phyloP scores from a whole-genome alignment of 768 basidiomycete genomes.

The Neoboletus subvelutipes region DNA sequence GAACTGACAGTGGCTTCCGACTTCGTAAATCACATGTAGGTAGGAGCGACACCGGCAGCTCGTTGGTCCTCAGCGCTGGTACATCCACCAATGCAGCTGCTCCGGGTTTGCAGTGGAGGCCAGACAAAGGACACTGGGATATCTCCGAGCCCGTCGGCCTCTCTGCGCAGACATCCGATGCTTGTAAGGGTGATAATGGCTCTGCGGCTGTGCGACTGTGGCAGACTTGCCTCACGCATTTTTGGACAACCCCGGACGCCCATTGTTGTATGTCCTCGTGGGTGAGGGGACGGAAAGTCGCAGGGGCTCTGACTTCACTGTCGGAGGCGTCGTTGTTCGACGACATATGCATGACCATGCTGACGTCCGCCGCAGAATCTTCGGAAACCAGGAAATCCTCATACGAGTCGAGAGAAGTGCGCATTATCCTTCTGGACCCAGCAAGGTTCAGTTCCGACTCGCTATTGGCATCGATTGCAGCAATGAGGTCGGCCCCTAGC shows the following conservation, averaged over 20 bases:
- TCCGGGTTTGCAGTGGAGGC: slow-evolving; percentile 24
- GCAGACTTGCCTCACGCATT: slow-evolving; percentile 19
- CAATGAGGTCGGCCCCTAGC: slow-evolving; percentile 28
- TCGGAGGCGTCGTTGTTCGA: slow-evolving; percentile 11
- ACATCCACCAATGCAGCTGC: not conserved
- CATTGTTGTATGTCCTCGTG: slow-evolving; percentile 27
- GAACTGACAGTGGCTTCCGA: slow-evolving; percentile 4
- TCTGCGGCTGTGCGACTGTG: slow-evolving; percentile 4
- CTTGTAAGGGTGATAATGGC: slow-evolving; percentile 28
- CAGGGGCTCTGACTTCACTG: slow-evolving; percentile 6
- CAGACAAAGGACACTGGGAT: slow-evolving; percentile 27
- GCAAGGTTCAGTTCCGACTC: slow-evolving; percentile 22
- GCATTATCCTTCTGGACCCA: not conserved
- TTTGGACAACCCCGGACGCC: slow-evolving; percentile 28
- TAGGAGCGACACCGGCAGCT: not conserved
- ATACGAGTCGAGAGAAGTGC: slow-evolving; percentile 1
- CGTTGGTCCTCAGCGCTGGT: not conserved
- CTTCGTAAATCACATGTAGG: not conserved
- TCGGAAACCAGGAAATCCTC: slow-evolving; percentile 14
- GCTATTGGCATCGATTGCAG: slow-evolving; percentile 28
- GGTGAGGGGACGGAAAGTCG: slow-evolving; percentile 15
- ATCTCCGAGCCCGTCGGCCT: slow-evolving; percentile 21
- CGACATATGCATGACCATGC: slow-evolving; percentile 22
- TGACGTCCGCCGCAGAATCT: slow-evolving; percentile 21
- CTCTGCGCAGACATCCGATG: slow-evolving; percentile 28